A percentile compares a stretch with the other conserved stretches of the same genome.
phyloP scores from a whole-genome alignment of 805 yeast species.

The Teunomyces aglyptinius region DNA sequence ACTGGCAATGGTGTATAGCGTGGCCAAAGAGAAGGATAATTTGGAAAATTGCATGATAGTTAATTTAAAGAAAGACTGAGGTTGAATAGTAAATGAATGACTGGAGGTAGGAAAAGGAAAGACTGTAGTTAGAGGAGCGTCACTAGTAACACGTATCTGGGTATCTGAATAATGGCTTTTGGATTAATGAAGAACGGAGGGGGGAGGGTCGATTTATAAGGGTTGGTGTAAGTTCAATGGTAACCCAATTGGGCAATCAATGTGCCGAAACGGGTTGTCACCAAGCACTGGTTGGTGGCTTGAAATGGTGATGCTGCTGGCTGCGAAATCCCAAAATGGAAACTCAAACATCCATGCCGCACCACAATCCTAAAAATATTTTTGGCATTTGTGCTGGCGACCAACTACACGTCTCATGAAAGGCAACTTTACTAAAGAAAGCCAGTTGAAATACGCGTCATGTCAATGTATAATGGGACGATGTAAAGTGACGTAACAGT shows the following conservation, averaged over 20 bases:
- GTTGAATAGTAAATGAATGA: constrained; percentile 14
- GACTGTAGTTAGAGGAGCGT: constrained; percentile 13
- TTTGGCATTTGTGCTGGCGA: background rate
- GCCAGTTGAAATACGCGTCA: too few relatives aligned
- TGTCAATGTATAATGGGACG: too few relatives aligned
- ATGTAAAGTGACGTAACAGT: too few relatives aligned
- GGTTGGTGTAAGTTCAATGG: background rate
- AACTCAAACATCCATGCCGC: constrained; percentile 2
- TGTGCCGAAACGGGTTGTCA: background rate
- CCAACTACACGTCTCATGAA: background rate
- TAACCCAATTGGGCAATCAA: background rate
- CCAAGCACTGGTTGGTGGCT: background rate
- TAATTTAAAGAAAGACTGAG: constrained; percentile 6
- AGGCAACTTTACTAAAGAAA: background rate
- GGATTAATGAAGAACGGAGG: background rate
- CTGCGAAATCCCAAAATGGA: constrained; percentile 11
- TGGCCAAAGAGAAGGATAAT: constrained; percentile 17
- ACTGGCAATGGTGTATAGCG: constrained; percentile 18
- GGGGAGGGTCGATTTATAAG: background rate
- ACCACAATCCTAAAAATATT: too few relatives aligned
- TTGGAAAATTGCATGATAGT: constrained; percentile 27
- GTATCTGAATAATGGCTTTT: background rate
- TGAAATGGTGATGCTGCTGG: constrained; percentile 8
- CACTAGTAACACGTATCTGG: constrained; percentile 2
- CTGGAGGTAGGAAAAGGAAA: constrained; percentile 19